phyloP scores from a whole-genome alignment of 352 stramenopile genomes.

The Phytophthora agathidicida region DNA sequence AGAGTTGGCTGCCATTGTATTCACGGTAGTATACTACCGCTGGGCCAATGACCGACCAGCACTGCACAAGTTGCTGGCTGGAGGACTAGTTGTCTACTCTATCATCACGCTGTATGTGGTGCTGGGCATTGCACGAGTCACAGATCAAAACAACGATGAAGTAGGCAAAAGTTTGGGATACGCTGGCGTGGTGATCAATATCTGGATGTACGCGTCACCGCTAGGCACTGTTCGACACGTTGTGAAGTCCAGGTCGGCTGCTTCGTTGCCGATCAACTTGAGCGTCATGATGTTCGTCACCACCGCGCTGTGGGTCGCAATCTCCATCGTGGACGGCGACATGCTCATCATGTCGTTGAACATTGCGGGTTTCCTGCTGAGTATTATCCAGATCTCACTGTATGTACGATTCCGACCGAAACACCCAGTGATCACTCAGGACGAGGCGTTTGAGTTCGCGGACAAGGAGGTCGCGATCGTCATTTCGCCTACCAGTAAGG shows the following conservation, averaged over 20 bases:
- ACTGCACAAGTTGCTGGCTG: constrained; percentile 12
- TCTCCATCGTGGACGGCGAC: constrained; percentile 29
- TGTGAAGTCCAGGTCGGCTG: constrained; percentile 18
- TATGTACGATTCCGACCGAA: constrained; percentile 28
- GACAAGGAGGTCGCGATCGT: constrained; percentile 25
- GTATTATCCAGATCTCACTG: constrained; percentile 32
- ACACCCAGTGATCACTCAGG: constrained; percentile 3
- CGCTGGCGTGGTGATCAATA: constrained; percentile 30
- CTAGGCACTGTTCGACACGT: constrained; percentile 31
- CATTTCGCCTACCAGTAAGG: constrained; percentile 27
- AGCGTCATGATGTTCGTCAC: constrained; percentile 31
- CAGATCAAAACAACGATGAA: constrained; percentile 34
- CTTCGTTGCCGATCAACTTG: constrained; percentile 36
- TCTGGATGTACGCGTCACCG: constrained; percentile 39
- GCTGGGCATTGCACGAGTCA: constrained; percentile 36
- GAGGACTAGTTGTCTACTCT: constrained; percentile 10
- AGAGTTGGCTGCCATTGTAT: constrained; percentile 22
- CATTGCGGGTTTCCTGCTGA: constrained; percentile 28
- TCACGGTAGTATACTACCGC: constrained; percentile 29
- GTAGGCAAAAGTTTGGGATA: constrained; percentile 38
- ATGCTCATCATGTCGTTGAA: constrained; percentile 40
- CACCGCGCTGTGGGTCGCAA: constrained; percentile 26
- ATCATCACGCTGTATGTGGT: constrained; percentile 39
- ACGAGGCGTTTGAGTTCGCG: constrained; percentile 15
- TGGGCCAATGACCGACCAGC: constrained; percentile 17